phyloP scores from a whole-genome alignment of 495 filamentous ascomycete species.

The Penicillium longicatenatum region DNA sequence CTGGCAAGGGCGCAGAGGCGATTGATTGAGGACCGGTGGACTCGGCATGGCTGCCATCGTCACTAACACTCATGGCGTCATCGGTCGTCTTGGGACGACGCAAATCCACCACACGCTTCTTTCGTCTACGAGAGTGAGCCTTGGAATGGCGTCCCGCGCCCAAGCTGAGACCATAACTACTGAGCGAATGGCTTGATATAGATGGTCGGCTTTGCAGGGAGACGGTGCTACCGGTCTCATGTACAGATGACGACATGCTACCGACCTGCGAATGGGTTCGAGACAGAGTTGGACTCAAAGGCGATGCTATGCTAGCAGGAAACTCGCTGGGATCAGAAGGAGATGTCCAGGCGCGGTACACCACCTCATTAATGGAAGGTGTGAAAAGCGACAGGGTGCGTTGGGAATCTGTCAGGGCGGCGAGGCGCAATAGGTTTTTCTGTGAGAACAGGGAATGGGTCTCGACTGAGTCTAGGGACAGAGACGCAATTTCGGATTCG shows the following conservation, averaged over 20 bases:
- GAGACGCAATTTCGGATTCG: conserved; percentile 67
- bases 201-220: conserved; percentile 44
- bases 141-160: conserved; percentile 67
- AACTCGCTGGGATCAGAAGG: conserved; percentile 70
- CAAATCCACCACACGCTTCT: conserved; percentile 91
- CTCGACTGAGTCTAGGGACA: conserved; percentile 76
- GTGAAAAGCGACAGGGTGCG: conserved; percentile 87
- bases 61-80: conserved; percentile 58
- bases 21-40: conserved; percentile 42
- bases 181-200: conserved; percentile 34
- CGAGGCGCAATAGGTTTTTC: conserved; percentile 80
- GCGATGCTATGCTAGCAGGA: conserved; percentile 54
- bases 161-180: conserved; percentile 61
- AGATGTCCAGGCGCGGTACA: conserved; percentile 90
- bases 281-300: conserved; percentile 53
- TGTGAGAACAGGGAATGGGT: conserved; percentile 85
- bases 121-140: conserved; percentile 72
- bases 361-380: conserved; percentile 75
- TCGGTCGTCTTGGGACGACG: conserved; percentile 62
- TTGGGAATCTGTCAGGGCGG: conserved; percentile 76
- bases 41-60: conserved; percentile 47
- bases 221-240: conserved; percentile 46
- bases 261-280: conserved; percentile 64
- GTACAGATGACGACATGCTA: conserved; percentile 55
- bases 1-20: conserved; percentile 44